A percentile compares a stretch with the other conserved stretches of the same genome.
phyloP scores from a whole-genome alignment of 805 yeast genomes.

The Spathaspora boniae region DNA sequence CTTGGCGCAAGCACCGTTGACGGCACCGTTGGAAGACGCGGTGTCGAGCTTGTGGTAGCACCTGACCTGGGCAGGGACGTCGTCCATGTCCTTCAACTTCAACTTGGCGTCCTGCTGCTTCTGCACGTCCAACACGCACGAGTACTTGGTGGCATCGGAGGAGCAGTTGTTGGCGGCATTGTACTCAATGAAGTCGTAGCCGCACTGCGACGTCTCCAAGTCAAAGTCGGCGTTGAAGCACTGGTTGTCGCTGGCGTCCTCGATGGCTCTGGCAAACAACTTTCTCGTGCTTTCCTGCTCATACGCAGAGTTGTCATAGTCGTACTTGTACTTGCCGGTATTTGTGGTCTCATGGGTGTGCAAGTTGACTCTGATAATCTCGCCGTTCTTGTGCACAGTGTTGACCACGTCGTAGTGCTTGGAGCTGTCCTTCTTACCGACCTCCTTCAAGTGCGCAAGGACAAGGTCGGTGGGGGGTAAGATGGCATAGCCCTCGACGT shows the following conservation, averaged over 20 bases:
- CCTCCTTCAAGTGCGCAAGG: conserved; percentile 7
- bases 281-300: conserved; percentile 3
- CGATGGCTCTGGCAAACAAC: conserved; percentile 9
- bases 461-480: conserved; percentile 13
- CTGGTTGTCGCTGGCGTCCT: conserved; percentile 4
- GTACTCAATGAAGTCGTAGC: conserved; percentile 10
- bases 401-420: conserved; percentile 9
- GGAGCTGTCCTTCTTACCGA: conserved; percentile 6
- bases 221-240: conserved; percentile 10
- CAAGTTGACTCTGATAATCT: conserved; percentile 10
- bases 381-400: conserved; percentile 10
- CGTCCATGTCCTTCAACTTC: conserved; percentile 10
- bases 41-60: conserved; percentile 9
- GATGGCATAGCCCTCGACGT: conserved; percentile 9
- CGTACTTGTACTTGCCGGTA: conserved; percentile 8
- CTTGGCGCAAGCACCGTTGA: conserved; percentile 11
- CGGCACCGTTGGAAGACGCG: conserved; percentile 6
- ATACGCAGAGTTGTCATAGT: conserved; percentile 11
- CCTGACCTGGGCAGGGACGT: conserved; percentile 12
- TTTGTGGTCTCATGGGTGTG: conserved; percentile 9
- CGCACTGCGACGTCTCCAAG: conserved; percentile 10
- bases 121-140: conserved; percentile 11
- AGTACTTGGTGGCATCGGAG: conserved; percentile 7
- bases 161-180: conserved; percentile 9
- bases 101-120: conserved; percentile 9